Evolutionary conservation across 1,284 basidiomycete genomes (phyloP), one percentile per base, ranked within the genome.

Genomic region (Anthracocystis panici-leucophaei): DNA sequence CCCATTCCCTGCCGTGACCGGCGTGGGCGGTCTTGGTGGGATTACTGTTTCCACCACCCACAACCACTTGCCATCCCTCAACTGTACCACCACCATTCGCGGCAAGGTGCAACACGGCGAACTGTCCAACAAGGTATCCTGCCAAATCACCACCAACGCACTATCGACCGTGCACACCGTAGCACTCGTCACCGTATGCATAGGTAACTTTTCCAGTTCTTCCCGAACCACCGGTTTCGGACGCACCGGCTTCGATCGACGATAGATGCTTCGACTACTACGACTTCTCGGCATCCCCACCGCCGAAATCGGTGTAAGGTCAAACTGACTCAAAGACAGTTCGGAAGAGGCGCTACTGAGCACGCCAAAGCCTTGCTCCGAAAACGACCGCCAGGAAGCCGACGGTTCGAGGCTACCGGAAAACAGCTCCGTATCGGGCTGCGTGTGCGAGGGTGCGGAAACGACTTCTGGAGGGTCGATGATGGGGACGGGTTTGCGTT

Each of bases 21-120:
- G 74, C 1, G 68, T 71, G 1, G 74, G 65, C 2, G 77, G 77
- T 8, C 67, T 29, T 0, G 77, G 77, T 3, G 77, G 77, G 16
- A 73, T 52, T 11, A 72, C 52, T 1, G 57, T 67, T n/a, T 79
- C 67, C 2, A 51, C 61, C 5, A 79, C 29, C 33, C 77, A 27
- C 33, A 78, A 29, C 72, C 72, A 78, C 23, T 23, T 5, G 33
- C 40, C 8, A 11, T 8, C 8, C 27, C 63, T 55, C 10, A 78
- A 46, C 44, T 75, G 72, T 0, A 66, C 76, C 14, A 72, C 46
- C 6, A 75, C 33, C 23, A 78, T 23, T 6, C 40, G 44, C 0
- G 76, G 76, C 5, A 78, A 55, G 3, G n/a, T 27, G 7, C 53
- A 57, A 49, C 65, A 69, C 0, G 64, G 61, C 6, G 57, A 52